Conservation (phyloP, 768 basidiomycete species). For the Hortiboletus campestris region DNA sequence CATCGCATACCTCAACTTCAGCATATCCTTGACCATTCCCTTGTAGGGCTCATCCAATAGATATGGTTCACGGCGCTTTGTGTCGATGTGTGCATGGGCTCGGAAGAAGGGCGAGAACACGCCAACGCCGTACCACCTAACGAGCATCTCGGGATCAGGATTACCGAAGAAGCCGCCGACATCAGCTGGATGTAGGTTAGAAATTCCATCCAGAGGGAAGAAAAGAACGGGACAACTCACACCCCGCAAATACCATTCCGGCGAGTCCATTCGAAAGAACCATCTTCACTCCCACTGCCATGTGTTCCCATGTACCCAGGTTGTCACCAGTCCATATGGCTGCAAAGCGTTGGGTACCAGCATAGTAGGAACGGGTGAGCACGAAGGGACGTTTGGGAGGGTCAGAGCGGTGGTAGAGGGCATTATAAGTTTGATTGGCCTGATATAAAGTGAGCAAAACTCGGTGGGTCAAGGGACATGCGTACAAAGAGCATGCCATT, state of each 20-base stretch:
- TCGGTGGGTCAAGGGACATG: background rate
- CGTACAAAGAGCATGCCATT: constrained; percentile 92
- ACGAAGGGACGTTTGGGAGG: constrained; percentile 89
- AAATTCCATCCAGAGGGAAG: background rate
- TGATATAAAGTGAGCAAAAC: constrained; percentile 28
- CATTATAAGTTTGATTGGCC: constrained; percentile 84
- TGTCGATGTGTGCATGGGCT: constrained; percentile 97
- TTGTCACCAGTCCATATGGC: constrained; percentile 99
- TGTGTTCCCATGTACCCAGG: constrained; percentile 96
- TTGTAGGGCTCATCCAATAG: constrained; percentile 88
- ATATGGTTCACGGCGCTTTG: constrained; percentile 96
- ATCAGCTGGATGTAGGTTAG: constrained; percentile 64
- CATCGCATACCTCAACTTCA: constrained; percentile 82
- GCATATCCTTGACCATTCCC: constrained; percentile 70
- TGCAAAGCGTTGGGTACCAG: constrained; percentile 92
- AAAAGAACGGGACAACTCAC: constrained; percentile 46
- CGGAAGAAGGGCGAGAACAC: constrained; percentile 97
- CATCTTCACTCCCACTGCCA: constrained; percentile 93
- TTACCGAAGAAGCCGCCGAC: constrained; percentile 99
- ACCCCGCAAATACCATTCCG: constrained; percentile 89
- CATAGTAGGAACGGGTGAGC: constrained; percentile 90
- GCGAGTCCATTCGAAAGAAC: constrained; percentile 83
- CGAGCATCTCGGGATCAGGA: constrained; percentile 90
- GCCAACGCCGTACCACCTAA: constrained; percentile 96
- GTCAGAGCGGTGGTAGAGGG: constrained; percentile 70